These are phyloP conservation scores for Dissophora ornata DNA, from an alignment of 192 early-diverging fungal species.

Conservation along the genomic window DNA sequence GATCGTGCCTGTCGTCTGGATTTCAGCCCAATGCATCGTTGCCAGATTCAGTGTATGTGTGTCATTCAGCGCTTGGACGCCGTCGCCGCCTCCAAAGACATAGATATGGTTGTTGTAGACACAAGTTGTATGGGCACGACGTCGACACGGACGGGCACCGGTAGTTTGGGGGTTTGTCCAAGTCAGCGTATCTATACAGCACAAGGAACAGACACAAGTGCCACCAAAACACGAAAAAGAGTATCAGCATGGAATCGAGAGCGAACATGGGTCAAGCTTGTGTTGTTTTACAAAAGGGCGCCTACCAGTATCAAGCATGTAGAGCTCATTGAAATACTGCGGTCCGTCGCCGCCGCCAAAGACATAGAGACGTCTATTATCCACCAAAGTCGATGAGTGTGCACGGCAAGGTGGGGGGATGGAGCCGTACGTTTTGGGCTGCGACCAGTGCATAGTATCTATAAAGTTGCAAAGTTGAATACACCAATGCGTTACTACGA, in stretches of 20 bases:
- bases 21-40: constrained; percentile 64
- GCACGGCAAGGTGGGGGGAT: constrained; percentile 83
- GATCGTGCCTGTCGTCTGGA: constrained; percentile 69
- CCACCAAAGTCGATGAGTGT: constrained; percentile 80
- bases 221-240: no score
- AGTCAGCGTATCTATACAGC: constrained; percentile 61
- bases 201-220: no score
- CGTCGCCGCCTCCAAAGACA: constrained; percentile 90
- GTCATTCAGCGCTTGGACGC: constrained; percentile 81
- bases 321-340: constrained; percentile 83
- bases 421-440: constrained; percentile 73
- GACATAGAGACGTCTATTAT: constrained; percentile 67
- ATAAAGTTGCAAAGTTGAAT: no score
- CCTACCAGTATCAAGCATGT: constrained; percentile 80
- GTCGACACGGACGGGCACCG: constrained; percentile 66
- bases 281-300: no score
- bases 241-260: no score
- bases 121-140: constrained; percentile 87
- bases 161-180: constrained; percentile 77
- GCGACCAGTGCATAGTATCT: constrained; percentile 87
- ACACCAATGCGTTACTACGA: no score
- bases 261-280: no score
- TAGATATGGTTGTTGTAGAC: constrained; percentile 80
- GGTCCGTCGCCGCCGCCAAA: constrained; percentile 92
- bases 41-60: constrained; percentile 68